phyloP scores from a whole-genome alignment of 305 asterid genomes.

The Coffea humblotiana region DNA sequence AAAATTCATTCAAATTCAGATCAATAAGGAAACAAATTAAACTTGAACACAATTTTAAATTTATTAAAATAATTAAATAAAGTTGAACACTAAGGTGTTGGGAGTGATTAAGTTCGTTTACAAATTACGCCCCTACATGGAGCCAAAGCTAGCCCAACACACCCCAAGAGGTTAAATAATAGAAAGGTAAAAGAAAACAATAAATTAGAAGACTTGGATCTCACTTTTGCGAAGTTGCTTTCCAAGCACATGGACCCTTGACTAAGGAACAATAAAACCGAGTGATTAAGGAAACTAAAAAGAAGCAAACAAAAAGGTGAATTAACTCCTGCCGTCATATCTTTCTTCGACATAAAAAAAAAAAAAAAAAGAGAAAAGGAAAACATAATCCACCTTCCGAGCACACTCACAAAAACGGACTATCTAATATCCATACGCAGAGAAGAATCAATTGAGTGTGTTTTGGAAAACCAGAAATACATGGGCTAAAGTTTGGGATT shows the following conservation, averaged over 20 bases:
- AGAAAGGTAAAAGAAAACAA: too few species aligned
- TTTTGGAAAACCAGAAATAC: conserved; percentile 1
- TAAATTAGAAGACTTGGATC: background rate
- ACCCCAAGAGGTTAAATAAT: too few species aligned
- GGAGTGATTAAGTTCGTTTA: too few species aligned
- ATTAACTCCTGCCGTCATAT: too few species aligned
- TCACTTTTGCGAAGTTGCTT: background rate
- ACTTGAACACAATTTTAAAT: too few species aligned
- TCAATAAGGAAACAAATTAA: too few species aligned
- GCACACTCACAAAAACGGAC: background rate
- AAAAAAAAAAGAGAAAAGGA: background rate
- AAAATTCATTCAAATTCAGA: too few species aligned
- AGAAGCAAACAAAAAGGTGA: background rate
- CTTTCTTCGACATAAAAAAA: background rate
- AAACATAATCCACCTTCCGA: background rate
- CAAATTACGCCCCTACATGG: too few species aligned
- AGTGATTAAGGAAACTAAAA: background rate
- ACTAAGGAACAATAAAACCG: background rate
- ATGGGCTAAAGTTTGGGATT: conserved; percentile 23
- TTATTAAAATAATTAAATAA: too few species aligned
- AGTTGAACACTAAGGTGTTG: too few species aligned
- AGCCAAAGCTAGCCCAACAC: too few species aligned
- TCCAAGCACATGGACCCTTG: background rate
- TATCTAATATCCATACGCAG: conserved; percentile 1
- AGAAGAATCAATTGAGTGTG: conserved; percentile 6